A percentile compares a stretch with the other conserved stretches of the same genome.
Conservation (phyloP, 2,329 filamentous ascomycete species). For the Colletotrichum liriopes region DNA sequence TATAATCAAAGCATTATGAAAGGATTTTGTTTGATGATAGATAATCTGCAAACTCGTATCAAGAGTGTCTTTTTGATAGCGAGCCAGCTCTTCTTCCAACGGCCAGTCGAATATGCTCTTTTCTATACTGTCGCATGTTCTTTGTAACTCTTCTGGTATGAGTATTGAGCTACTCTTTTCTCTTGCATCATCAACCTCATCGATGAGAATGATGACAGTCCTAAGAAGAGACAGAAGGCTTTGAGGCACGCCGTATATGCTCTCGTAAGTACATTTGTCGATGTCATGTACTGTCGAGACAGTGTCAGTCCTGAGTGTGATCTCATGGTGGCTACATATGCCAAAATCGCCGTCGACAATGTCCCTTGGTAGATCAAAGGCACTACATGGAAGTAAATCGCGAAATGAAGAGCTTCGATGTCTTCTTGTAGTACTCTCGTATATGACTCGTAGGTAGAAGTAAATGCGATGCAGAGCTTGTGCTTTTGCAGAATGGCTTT, state of each 20-base stretch:
- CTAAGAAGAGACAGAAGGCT: conserved; percentile 36
- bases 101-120: conserved; percentile 41
- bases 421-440: conserved; percentile 45
- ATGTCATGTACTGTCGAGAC: background rate
- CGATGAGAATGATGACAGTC: conserved; percentile 31
- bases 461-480: conserved; percentile 47
- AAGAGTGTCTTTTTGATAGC: background rate
- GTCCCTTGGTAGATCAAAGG: too few relatives aligned
- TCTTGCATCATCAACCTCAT: conserved; percentile 7
- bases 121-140: conserved; percentile 30
- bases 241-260: conserved; percentile 44
- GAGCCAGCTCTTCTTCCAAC: conserved; percentile 4
- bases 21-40: conserved; percentile 40
- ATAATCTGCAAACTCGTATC: conserved; percentile 37
- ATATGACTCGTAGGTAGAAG: conserved; percentile 47
- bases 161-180: background rate
- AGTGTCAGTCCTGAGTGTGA: background rate
- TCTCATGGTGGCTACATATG: background rate
- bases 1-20: conserved; percentile 48
- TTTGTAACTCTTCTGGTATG: conserved; percentile 7
- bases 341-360: too few relatives aligned
- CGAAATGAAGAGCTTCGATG: background rate
- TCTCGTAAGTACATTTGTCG: conserved; percentile 39
- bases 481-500: background rate
- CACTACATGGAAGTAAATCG: background rate